Conservation (phyloP, 2,329 filamentous ascomycete species). For the Pseudogymnoascus sp. region DNA sequence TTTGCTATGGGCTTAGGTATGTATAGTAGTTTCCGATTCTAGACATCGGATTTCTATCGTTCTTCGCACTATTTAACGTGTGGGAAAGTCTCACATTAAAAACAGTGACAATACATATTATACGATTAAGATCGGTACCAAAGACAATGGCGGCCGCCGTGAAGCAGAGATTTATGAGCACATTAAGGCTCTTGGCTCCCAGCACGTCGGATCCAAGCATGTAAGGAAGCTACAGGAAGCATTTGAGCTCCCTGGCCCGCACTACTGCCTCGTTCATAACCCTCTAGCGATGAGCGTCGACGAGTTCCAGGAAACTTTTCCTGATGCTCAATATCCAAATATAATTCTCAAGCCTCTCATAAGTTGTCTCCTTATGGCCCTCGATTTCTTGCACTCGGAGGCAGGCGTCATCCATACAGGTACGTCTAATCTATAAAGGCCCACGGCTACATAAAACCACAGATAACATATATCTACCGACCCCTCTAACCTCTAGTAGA, state of each 20-base stretch:
- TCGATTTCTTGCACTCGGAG: slow-evolving; percentile 24
- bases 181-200: slow-evolving; percentile 20
- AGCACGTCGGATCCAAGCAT: slow-evolving; percentile 26
- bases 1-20: slow-evolving; percentile 28
- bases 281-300: slow-evolving; percentile 16
- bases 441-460: background rate
- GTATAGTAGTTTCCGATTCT: background rate
- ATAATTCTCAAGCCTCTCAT: slow-evolving; percentile 17
- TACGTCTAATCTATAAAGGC: slow-evolving; percentile 5
- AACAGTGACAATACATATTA: background rate
- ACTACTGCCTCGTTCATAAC: slow-evolving; percentile 19
- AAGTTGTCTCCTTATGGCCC: slow-evolving; percentile 15
- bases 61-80: background rate
- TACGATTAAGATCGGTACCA: background rate
- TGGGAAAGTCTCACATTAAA: background rate
- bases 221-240: slow-evolving; percentile 29
- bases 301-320: slow-evolving; percentile 13
- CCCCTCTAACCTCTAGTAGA: slow-evolving; percentile 19
- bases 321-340: slow-evolving; percentile 9
- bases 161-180: slow-evolving; percentile 28
- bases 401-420: slow-evolving; percentile 21
- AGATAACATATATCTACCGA: background rate
- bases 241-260: slow-evolving; percentile 25
- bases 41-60: background rate
- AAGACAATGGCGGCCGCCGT: background rate